Base-by-base conservation (phyloP, 164 flowering plant species). In the Vitis cinerea region DNA sequence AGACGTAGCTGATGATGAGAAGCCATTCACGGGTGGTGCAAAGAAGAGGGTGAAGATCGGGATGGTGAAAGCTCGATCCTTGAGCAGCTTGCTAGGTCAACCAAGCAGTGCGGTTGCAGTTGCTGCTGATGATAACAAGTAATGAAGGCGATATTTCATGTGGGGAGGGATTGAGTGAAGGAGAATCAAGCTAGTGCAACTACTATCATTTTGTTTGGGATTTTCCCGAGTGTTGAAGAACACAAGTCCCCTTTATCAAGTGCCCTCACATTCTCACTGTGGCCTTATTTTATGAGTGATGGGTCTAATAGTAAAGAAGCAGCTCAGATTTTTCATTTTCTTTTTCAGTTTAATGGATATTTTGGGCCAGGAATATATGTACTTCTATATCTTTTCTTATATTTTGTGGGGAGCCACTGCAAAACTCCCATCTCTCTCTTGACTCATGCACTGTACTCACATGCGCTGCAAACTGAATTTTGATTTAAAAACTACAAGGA, bases 11-110 rank as follows among this genome's bases (percentile, higher is more conserved):
- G 76, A 58, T 3, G 66, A 73, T 63, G 31, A 72, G 57, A 69
- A 73, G 75, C 68, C 71, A 61, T 9, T 61, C 65, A 12, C 19
- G 61, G 48, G n/a, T 50, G 17, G 9, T 2, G 57, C 30, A 1
- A 81, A 79, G 77, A 87, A 83, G 79, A 83, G 77, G 59, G 73
- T 70, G 79, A 89, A 82, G 82, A 82, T 91, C 64, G 94, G 94
- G 15, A 77, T 73, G 74, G 93, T 88, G 71, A 90, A 88, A 74
- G 94, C 97, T 60, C 82, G 97, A 48, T 87, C 93, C 0, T 70
- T 92, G 16, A 90, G 88, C 74, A 88, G 94, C 72, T 77, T 92
- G 78, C 83, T 92, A 3, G 81, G 87, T 55, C 85, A 80, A 77
- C 76, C 83, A 0, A 57, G 68, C 67, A 73, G 51, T 58, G 69